Evolutionary conservation across 768 basidiomycete genomes (phyloP).

Genomic region (Tricholoma sp.): DNA sequence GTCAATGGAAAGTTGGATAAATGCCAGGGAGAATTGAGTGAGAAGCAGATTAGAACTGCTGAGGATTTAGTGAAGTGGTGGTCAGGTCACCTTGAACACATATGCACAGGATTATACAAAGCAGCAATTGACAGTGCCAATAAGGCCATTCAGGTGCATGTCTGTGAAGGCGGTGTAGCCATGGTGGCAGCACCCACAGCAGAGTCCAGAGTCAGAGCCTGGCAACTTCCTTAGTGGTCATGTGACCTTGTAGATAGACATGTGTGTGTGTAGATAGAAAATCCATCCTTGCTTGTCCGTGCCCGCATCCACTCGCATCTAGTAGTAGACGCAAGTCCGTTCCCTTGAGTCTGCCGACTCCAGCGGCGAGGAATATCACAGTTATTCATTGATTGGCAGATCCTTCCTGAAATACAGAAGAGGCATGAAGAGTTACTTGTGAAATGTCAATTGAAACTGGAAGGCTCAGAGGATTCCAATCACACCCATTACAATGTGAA

Average conservation of each 20-base stretch:
- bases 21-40: not conserved
- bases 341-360: no score
- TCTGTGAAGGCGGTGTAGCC: not conserved
- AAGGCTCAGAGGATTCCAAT: not conserved
- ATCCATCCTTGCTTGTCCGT: no score
- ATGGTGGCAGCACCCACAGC: no score
- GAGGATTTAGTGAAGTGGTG: constrained; percentile 1
- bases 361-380: not conserved
- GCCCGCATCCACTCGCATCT: no score
- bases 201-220: no score
- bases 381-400: not conserved
- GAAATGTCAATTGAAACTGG: not conserved
- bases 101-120: not conserved
- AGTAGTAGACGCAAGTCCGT: no score
- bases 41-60: not conserved
- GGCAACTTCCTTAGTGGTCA: no score
- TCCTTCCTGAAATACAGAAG: not conserved
- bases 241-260: no score
- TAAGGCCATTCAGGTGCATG: not conserved
- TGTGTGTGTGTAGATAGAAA: no score
- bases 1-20: not conserved
- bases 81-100: not conserved
- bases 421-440: not conserved
- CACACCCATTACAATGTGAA: not conserved
- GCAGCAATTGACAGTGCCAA: not conserved